Conservation (phyloP, 2,329 filamentous ascomycete genomes). For the Tolypocladium endophyticum region DNA sequence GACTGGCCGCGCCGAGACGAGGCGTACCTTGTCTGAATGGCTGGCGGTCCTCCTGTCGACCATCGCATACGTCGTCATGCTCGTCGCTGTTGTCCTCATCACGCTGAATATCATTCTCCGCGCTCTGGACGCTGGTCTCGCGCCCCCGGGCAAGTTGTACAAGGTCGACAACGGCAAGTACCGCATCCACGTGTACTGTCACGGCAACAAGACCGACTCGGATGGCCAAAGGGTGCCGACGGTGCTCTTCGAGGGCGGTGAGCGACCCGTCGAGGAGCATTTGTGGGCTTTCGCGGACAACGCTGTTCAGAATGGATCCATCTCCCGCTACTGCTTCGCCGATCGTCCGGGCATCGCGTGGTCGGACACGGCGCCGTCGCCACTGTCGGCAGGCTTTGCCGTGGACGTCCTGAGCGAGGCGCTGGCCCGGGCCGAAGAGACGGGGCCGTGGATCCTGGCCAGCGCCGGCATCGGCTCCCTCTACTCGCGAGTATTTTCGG, state of each 20-base stretch:
- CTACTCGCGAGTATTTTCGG: slow-evolving; percentile 84
- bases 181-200: slow-evolving; percentile 73
- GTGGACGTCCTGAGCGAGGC: slow-evolving; percentile 82
- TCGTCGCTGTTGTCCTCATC: slow-evolving; percentile 60
- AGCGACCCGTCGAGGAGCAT: slow-evolving; percentile 66
- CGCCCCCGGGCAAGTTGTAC: slow-evolving; percentile 63
- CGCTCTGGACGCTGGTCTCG: slow-evolving; percentile 64
- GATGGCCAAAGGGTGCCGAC: slow-evolving; percentile 55
- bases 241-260: slow-evolving; percentile 75
- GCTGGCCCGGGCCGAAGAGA: slow-evolving; percentile 66
- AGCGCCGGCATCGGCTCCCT: slow-evolving; percentile 81
- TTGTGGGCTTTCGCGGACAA: slow-evolving; percentile 72
- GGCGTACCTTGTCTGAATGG: slow-evolving; percentile 78
- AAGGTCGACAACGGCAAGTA: slow-evolving; percentile 80
- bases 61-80: slow-evolving; percentile 58
- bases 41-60: slow-evolving; percentile 66
- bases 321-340: slow-evolving; percentile 86
- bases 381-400: slow-evolving; percentile 87
- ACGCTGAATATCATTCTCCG: slow-evolving; percentile 73
- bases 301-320: slow-evolving; percentile 68
- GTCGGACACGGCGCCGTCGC: slow-evolving; percentile 84
- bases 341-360: slow-evolving; percentile 86
- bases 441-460: slow-evolving; percentile 80
- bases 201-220: slow-evolving; percentile 54
- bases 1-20: slow-evolving; percentile 78